A percentile compares a stretch with the other conserved stretches of the same genome.
phyloP scores from a whole-genome alignment of 1,284 basidiomycete genomes.

The Cryptococcus sp. region DNA sequence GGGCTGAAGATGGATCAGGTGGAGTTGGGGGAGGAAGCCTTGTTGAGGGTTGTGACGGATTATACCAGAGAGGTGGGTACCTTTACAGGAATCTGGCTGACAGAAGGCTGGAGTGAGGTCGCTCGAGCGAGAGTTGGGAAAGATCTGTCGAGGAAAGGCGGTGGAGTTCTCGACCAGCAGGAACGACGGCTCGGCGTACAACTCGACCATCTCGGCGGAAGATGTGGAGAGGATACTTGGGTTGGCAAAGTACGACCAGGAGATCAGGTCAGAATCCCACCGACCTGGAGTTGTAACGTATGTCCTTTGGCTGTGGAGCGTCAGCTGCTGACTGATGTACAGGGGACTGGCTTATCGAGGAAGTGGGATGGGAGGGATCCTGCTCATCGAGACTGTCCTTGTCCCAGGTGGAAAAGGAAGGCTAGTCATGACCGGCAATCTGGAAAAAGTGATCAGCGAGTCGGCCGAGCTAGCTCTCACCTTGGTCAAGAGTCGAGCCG shows the following conservation, averaged over 20 bases:
- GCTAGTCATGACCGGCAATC: conserved; percentile 66
- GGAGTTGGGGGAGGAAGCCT: conserved; percentile 61
- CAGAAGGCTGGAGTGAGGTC: conserved; percentile 81
- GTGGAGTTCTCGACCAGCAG: conserved; percentile 66
- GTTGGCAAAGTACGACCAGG: conserved; percentile 70
- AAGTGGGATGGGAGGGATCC: conserved; percentile 79
- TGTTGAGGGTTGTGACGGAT: conserved; percentile 84
- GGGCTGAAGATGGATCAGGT: conserved; percentile 78
- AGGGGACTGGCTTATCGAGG: conserved; percentile 39
- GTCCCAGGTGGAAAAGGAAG: conserved; percentile 35
- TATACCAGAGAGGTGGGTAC: conserved; percentile 92
- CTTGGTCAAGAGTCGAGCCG: conserved; percentile 72
- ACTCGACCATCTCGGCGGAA: conserved; percentile 57
- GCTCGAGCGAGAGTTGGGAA: conserved; percentile 79
- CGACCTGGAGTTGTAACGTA: conserved; percentile 40
- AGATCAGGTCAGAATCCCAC: conserved; percentile 47
- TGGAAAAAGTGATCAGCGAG: conserved; percentile 92
- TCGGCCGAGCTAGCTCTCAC: conserved; percentile 78
- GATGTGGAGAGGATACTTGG: conserved; percentile 84
- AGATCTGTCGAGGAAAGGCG: conserved; percentile 77
- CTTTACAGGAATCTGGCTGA: conserved; percentile 70
- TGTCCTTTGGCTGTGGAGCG: conserved; percentile 4
- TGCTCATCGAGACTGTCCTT: conserved; percentile 51
- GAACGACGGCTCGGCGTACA: conserved; percentile 51
- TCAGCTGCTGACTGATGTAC: not conserved